Conservation (phyloP, 2,329 filamentous ascomycete genomes). For the Cordyceps javanica region DNA sequence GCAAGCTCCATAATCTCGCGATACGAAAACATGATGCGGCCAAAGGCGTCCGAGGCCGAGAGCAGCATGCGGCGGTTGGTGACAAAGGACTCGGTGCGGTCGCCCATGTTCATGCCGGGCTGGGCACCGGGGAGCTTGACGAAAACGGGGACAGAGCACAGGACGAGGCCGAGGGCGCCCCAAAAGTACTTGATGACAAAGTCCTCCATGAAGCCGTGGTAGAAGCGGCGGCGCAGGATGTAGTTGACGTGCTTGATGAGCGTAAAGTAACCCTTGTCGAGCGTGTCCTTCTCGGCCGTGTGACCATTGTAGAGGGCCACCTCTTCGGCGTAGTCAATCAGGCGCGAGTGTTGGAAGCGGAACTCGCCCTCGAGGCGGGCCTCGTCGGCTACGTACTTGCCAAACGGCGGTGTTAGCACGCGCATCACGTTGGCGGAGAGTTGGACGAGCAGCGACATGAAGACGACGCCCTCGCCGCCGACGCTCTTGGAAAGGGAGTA, state of each 20-base stretch:
- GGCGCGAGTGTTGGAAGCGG: slow-evolving; percentile 84
- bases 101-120: slow-evolving; percentile 58
- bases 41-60: slow-evolving; percentile 91
- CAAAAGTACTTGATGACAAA: slow-evolving; percentile 99
- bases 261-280: slow-evolving; percentile 98
- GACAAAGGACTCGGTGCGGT: slow-evolving; percentile 72
- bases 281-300: slow-evolving; percentile 87
- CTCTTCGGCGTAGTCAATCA: slow-evolving; percentile 96
- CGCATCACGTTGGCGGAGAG: slow-evolving; percentile 90
- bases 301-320: slow-evolving; percentile 88
- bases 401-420: slow-evolving; percentile 89
- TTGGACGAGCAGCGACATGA: slow-evolving; percentile 92
- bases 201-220: slow-evolving; percentile 99
- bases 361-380: slow-evolving; percentile 93
- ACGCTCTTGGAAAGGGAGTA: slow-evolving; percentile 90
- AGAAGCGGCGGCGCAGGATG: slow-evolving; percentile 82
- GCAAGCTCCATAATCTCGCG: slow-evolving; percentile 95
- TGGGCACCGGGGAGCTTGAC: slow-evolving; percentile 75
- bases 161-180: slow-evolving; percentile 83
- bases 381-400: slow-evolving; percentile 96
- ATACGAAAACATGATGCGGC: slow-evolving; percentile 95
- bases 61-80: slow-evolving; percentile 90
- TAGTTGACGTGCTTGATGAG: slow-evolving; percentile 98
- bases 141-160: slow-evolving; percentile 94
- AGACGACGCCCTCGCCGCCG: slow-evolving; percentile 91